A percentile compares a stretch with the other conserved stretches of the same genome.
Evolutionary conservation across 148 eudicot species (phyloP).

Genomic region (Agrostemma githago): DNA sequence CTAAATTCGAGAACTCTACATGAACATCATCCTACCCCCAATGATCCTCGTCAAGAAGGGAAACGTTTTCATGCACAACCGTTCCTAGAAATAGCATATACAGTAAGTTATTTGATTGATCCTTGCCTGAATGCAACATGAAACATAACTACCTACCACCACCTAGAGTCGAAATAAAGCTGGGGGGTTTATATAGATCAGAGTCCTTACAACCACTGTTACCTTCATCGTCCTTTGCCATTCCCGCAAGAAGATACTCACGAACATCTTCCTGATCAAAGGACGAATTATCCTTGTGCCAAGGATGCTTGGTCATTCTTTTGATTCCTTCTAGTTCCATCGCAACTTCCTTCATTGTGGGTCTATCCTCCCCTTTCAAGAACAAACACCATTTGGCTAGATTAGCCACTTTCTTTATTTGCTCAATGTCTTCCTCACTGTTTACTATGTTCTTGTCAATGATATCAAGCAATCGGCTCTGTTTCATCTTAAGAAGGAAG

Average conservation of each 20-base stretch:
- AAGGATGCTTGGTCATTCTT: constrained; percentile 4
- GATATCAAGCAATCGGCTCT: constrained; percentile 9
- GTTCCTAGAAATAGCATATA: neutral
- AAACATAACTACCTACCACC: neutral
- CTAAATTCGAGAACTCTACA: neutral
- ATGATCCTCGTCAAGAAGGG: neutral
- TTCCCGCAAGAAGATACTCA: neutral
- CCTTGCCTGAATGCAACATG: neutral
- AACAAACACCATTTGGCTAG: constrained; percentile 20
- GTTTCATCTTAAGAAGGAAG: constrained; percentile 20
- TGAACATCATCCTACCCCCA: neutral
- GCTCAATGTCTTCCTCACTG: neutral
- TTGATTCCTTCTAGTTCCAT: constrained; percentile 16
- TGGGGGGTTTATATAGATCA: neutral
- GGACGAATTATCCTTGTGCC: neutral
- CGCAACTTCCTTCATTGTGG: constrained; percentile 27
- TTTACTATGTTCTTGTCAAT: constrained; percentile 8
- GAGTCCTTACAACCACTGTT: neutral
- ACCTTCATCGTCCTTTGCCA: constrained; percentile 5
- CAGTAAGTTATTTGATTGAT: neutral
- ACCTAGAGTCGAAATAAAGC: neutral
- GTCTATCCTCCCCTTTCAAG: constrained; percentile 22
- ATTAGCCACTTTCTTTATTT: constrained; percentile 16
- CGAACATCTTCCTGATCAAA: neutral
- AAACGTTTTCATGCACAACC: neutral